Evolutionary conservation across 73 alveolate genomes (phyloP), one percentile per base, ranked within the genome.

Genomic region (Symbiodinium pilosum): DNA sequence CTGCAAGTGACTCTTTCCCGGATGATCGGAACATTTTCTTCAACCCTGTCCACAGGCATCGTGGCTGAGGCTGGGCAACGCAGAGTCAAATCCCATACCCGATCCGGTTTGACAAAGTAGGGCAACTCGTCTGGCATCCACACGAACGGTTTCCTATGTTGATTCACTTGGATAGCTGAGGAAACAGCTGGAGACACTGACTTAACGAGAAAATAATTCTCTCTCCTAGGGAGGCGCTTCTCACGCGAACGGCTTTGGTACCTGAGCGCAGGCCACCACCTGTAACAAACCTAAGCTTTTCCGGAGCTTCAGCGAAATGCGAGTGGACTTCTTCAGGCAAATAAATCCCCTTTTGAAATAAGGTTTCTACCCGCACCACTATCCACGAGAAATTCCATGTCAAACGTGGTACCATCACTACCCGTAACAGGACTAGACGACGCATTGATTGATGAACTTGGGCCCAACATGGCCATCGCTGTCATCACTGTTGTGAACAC

Each of bases 281-380:
- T 3, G 94, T 87, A 4, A 71, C 0, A 39, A 87, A 87, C 36
- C 71, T 42, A 26, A 87, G 43, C 51, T 56, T 41, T 43, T 87
- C 94, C 21, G 94, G 94, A 2, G 94, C 85, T 59, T 59, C 94
- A 0, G 38, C 38, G 86, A 87, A 8, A 38, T 40, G 42, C 24
- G 40, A 44, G 42, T 86, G 56, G 8, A 86, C 64, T 16, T 86
- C 94, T 1, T 0, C 56, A 86, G 94, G 94, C 84, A 86, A 32
- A 14, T 64, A 86, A 32, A 14, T n/a, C 43, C 84, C 41, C 39
- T 38, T 47, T 18, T 56, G 86, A 39, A 41, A 56, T 56, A 36
- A 87, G 94, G 71, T 87, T 87, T 1, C 94, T 40, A 3, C 94
- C 94, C 16, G 94, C 86, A 11, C 94, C 86, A 32, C 85, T 86